Evolutionary conservation across 805 yeast genomes (phyloP), one percentile per base, ranked within the genome.

Genomic region (Wickerhamomyces bovis): DNA sequence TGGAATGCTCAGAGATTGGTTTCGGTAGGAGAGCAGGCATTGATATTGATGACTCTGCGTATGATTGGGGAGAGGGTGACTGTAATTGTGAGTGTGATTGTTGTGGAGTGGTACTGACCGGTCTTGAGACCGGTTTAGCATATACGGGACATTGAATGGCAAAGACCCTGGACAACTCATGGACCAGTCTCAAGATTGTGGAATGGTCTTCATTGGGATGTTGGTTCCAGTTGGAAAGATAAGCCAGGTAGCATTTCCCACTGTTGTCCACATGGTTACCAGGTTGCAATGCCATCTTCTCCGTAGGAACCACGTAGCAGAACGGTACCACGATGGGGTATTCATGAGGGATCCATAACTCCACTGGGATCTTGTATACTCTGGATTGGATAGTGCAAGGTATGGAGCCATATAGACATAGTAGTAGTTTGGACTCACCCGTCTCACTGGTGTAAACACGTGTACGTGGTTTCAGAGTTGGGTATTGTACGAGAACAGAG

Each of bases 191-290:
- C 52, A 68, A 21, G 53, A 55, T 22, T 36, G 45, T 41, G 6
- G 44, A 40, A 85, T 23, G 66, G 65, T 28, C 46, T 18, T 45
- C 45, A 11, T 30, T 42, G n/a, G 45, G 45, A 22, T 47, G 48
- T 13, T 61, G 59, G 35, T 57, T 49, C 95, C 95, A 86, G 23
- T 65, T 68, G n/a, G 81, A 63, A 39, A 85, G 62, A 46, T 72
- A 75, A 0, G 94, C 92, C 54, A 84, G 83, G 59, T 81, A 85
- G 44, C 88, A 73, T 41, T 68, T 65, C 1, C 97, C 97, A 62
- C 74, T 85, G 13, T 77, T 64, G 62, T 86, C 95, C 4, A 87
- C 77, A 54, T 76, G 71, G 52, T 79, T 81, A 22, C 84, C 83
- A 0, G 89, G 84, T 38, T 70, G 70, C 16, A 83, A 61, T 31